Evolutionary conservation across 179 eudicot species (phyloP).

Genomic region (Actinidia polygama): DNA sequence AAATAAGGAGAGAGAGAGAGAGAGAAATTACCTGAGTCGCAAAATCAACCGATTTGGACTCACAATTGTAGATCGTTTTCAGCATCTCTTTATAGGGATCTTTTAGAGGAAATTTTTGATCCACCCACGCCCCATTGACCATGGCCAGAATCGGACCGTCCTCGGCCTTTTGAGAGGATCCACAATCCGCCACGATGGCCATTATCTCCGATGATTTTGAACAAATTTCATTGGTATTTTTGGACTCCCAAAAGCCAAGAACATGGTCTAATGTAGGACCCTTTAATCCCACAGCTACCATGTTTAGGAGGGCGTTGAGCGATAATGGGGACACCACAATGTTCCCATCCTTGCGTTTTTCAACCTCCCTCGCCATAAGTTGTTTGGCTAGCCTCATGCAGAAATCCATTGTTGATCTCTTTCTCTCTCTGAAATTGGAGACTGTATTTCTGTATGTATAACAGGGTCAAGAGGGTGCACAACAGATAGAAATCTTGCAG

Average conservation of each 20-base stretch:
- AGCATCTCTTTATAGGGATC: too few relatives aligned
- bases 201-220: not conserved
- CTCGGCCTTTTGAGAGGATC: not conserved
- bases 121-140: not conserved
- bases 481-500: too few relatives aligned
- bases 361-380: not conserved
- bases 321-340: slow-evolving; percentile 6
- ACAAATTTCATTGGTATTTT: not conserved
- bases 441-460: too few relatives aligned
- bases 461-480: too few relatives aligned
- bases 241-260: not conserved
- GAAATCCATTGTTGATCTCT: slow-evolving; percentile 2
- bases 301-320: slow-evolving; percentile 13
- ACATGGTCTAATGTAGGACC: not conserved
- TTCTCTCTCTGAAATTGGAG: not conserved
- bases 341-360: not conserved
- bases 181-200: not conserved
- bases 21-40: too few relatives aligned
- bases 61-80: too few relatives aligned
- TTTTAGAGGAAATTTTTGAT: not conserved
- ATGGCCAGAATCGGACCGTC: not conserved
- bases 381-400: slow-evolving; percentile 6
- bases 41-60: too few relatives aligned
- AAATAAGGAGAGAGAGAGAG: too few relatives aligned
- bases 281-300: slow-evolving; percentile 6